Conservation (phyloP, 2,329 filamentous ascomycete genomes). For the Pseudogymnoascus sp. region DNA sequence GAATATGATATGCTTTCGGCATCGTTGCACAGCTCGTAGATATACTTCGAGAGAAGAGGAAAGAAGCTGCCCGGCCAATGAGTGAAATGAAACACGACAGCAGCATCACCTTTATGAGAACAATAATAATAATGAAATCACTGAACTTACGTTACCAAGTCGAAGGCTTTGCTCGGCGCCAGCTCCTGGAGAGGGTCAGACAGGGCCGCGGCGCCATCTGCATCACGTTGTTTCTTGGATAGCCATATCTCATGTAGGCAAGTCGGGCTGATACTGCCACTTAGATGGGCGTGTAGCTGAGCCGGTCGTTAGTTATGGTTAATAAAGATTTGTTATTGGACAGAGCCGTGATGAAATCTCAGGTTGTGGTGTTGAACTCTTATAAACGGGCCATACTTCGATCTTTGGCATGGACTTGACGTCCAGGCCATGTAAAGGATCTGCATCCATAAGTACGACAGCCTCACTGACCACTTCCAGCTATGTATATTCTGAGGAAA, state of each 20-base stretch:
- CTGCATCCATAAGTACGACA: neutral
- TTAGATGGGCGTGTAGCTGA: slow-evolving; percentile 73
- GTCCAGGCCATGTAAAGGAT: slow-evolving; percentile 17
- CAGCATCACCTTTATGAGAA: neutral
- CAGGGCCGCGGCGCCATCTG: slow-evolving; percentile 39
- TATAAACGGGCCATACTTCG: slow-evolving; percentile 34
- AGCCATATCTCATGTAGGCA: slow-evolving; percentile 69
- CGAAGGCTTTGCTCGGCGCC: slow-evolving; percentile 61
- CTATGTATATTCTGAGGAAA: neutral
- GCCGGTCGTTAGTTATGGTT: slow-evolving; percentile 15
- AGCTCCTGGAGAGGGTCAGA: slow-evolving; percentile 63
- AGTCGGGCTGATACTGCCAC: slow-evolving; percentile 64
- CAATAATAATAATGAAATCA: neutral
- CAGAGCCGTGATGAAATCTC: neutral
- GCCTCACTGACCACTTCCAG: slow-evolving; percentile 3
- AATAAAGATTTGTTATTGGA: slow-evolving; percentile 1
- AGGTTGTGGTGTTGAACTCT: neutral
- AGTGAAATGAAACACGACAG: slow-evolving; percentile 12
- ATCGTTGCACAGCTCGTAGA: slow-evolving; percentile 66
- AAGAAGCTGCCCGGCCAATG: slow-evolving; percentile 52
- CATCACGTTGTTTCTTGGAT: slow-evolving; percentile 42
- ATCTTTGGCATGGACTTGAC: slow-evolving; percentile 46
- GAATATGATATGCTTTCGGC: slow-evolving; percentile 49
- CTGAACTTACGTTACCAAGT: slow-evolving; percentile 51
- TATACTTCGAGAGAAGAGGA: slow-evolving; percentile 68